Conservation (phyloP, 306 rosid species). For the Rosa multiflora region DNA sequence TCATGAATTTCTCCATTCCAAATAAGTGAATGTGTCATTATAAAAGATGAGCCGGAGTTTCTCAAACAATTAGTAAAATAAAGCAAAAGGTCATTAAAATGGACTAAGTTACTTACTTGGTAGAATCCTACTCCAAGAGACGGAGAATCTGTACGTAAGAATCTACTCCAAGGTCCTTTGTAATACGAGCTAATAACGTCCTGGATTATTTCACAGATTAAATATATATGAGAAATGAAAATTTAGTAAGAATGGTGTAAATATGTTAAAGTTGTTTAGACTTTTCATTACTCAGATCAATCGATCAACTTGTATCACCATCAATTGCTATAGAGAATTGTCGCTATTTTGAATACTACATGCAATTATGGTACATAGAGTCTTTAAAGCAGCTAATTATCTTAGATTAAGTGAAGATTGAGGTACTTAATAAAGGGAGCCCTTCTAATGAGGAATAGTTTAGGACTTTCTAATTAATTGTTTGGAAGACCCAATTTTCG, state of each 20-base stretch:
- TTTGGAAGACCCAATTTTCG: too few relatives aligned
- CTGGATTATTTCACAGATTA: neutral
- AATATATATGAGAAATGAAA: neutral
- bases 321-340: conserved; percentile 4
- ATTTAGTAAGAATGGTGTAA: neutral
- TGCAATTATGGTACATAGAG: neutral
- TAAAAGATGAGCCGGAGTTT: neutral
- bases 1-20: too few relatives aligned
- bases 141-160: neutral
- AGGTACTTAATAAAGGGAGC: too few relatives aligned
- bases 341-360: neutral
- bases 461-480: too few relatives aligned
- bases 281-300: too few relatives aligned
- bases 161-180: neutral
- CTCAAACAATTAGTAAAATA: too few relatives aligned
- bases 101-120: conserved; percentile 12
- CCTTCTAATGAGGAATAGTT: too few relatives aligned
- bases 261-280: neutral
- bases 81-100: too few relatives aligned
- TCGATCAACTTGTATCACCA: neutral
- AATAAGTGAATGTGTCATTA: too few relatives aligned
- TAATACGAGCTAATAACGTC: neutral
- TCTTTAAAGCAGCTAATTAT: neutral
- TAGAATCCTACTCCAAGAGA: neutral
- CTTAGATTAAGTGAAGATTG: too few relatives aligned